Base-by-base conservation (phyloP, 192 early-diverging fungal genomes). In the Blastocladiella britannica region DNA sequence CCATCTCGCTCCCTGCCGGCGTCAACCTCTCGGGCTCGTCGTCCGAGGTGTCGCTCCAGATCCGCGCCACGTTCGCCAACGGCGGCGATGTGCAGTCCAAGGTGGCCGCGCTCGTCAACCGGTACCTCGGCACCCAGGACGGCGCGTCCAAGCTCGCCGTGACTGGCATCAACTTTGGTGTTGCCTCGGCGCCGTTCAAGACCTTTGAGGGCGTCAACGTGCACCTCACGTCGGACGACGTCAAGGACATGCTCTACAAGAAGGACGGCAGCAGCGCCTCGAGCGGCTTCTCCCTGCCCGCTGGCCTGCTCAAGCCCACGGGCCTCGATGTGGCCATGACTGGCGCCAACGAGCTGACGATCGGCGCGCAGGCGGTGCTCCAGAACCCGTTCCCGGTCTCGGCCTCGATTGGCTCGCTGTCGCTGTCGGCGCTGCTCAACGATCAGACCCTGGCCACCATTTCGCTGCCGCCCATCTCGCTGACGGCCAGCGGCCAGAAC, bases 401-500 rank as follows among this genome's bases (percentile, higher is more conserved):
- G 37, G 37, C n/a, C 37, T 47, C 37, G 15, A 47, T 47, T 47
- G 37, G 37, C 15, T 47, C 37, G 37, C 37, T 47, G 37, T 47
- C 37, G 37, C 37, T 47, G 37, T 47, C 37, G 37, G 37, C 37
- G n/a, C 37, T 47, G 6, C 37, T 47, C 37, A 47, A 47, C n/a
- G 37, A 47, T 20, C 37, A 47, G 37, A 47, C 15, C 3, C 37
- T 47, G 15, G 37, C n/a, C 15, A 20, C 15, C 15, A 9, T 47
- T 9, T 20, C 37, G 9, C 37, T 47, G 37, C 37, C 37, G 15
- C 37, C 37, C 15, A 47, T 47, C n/a, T 2, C 37, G 2, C 12
- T 47, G 12, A 20, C 12, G 37, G 37, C 37, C 37, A 20, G 15
- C 15, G 37, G 37, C 37, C 12, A 9, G 37, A 9, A 47, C 37